Evolutionary conservation across 176 grass and related monocot genomes (phyloP).

Genomic region (Thalia dealbata): DNA sequence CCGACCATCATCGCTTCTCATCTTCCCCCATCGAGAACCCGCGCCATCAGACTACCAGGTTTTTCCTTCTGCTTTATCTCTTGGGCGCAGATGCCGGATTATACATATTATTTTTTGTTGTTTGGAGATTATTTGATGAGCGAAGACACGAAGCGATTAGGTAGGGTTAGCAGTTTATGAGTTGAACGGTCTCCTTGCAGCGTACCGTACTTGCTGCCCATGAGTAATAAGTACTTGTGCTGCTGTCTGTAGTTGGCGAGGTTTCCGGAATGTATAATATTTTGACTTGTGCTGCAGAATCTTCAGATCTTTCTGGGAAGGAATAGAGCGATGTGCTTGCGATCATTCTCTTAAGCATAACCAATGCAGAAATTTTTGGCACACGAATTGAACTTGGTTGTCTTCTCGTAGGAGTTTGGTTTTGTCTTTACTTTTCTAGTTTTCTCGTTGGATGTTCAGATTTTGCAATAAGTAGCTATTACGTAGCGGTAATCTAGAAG

Average conservation of each 20-base stretch:
- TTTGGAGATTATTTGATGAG: not conserved
- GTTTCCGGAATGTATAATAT: too few species aligned
- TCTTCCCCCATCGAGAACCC: slow-evolving; percentile 13
- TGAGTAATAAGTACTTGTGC: too few species aligned
- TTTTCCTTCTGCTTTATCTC: not conserved
- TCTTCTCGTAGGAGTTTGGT: not conserved
- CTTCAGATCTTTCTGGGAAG: too few species aligned
- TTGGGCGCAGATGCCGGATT: not conserved
- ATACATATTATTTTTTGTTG: not conserved
- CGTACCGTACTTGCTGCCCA: too few species aligned
- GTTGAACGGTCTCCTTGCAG: too few species aligned
- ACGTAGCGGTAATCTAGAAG: not conserved
- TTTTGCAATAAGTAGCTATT: not conserved
- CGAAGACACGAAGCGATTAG: too few species aligned
- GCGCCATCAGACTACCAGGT: not conserved
- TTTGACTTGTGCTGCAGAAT: too few species aligned
- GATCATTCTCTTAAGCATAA: not conserved
- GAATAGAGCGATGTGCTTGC: too few species aligned
- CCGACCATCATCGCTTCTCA: slow-evolving; percentile 19
- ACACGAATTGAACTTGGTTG: not conserved
- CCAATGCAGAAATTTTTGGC: not conserved
- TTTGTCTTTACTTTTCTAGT: not conserved
- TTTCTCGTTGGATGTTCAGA: not conserved
- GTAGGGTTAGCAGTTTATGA: too few species aligned
- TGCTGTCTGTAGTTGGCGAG: too few species aligned